Evolutionary conservation across 192 early-diverging fungal species (phyloP).

Genomic region (Backusella mclennaniae): DNA sequence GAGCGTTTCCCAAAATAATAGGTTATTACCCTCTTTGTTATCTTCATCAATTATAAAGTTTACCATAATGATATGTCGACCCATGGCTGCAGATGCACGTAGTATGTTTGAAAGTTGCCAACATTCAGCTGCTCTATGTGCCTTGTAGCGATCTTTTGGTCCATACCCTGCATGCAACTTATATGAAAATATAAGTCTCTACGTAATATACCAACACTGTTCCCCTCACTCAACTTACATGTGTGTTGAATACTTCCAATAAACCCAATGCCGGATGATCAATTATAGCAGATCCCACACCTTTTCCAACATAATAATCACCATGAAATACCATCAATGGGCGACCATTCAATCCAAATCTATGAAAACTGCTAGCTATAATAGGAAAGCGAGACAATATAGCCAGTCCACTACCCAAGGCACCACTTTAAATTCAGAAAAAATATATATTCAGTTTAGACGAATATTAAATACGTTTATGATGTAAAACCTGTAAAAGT

Average conservation of each 20-base stretch:
- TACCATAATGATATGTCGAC: conserved; percentile 57
- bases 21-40: neutral
- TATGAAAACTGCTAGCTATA: conserved; percentile 34
- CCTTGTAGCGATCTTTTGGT: conserved; percentile 40
- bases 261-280: conserved; percentile 50
- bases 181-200: neutral
- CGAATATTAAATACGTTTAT: neutral
- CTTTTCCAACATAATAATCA: conserved; percentile 58
- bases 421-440: conserved; percentile 25
- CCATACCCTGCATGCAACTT: conserved; percentile 58
- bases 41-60: neutral
- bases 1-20: neutral
- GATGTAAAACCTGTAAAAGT: conserved; percentile 37
- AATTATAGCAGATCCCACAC: conserved; percentile 43
- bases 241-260: conserved; percentile 56
- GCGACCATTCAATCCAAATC: conserved; percentile 46
- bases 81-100: conserved; percentile 40
- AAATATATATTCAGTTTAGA: neutral
- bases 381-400: conserved; percentile 49
- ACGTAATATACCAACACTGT: neutral
- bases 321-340: conserved; percentile 53
- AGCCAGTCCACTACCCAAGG: conserved; percentile 40
- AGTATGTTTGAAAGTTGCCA: conserved; percentile 52
- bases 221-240: conserved; percentile 41
- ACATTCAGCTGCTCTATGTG: conserved; percentile 45